phyloP scores from a whole-genome alignment of 208 protist genomes.

The Acanthamoeba culbertsoni region DNA sequence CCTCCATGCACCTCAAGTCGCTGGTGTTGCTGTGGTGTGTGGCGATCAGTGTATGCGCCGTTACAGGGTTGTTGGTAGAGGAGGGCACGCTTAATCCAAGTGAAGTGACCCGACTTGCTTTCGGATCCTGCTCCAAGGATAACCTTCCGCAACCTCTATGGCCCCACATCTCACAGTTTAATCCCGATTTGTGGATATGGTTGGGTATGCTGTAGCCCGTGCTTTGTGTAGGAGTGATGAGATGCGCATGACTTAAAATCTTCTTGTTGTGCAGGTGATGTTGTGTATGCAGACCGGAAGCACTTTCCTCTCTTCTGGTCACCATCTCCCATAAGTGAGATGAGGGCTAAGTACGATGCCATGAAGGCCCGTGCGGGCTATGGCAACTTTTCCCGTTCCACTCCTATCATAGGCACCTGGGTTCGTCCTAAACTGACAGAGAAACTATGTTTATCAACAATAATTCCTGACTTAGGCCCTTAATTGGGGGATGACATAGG shows the following conservation, averaged over 20 bases:
- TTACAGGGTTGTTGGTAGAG: not conserved
- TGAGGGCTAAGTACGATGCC: slow-evolving; percentile 24
- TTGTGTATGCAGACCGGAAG: not conserved
- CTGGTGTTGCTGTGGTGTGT: no score
- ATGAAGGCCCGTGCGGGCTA: slow-evolving; percentile 21
- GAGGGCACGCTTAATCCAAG: not conserved
- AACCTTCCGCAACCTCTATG: slow-evolving; percentile 35
- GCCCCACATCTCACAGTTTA: not conserved
- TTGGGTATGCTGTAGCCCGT: not conserved
- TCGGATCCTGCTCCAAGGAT: slow-evolving; percentile 25
- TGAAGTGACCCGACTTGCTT: not conserved
- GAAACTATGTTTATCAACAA: not conserved
- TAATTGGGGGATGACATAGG: not conserved
- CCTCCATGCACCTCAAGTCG: no score
- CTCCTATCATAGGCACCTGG: not conserved
- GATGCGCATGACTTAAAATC: not conserved
- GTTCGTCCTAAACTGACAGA: not conserved
- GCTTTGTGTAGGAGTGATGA: not conserved
- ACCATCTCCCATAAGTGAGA: not conserved
- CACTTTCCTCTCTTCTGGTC: not conserved
- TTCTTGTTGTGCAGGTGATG: not conserved
- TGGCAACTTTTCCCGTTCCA: not conserved
- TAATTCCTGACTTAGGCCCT: not conserved
- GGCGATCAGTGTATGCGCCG: no score
- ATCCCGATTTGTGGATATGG: slow-evolving; percentile 19